These are phyloP conservation scores for Kwoniella sp. DNA, from an alignment of 768 basidiomycete genomes.

Conservation along the genomic window DNA sequence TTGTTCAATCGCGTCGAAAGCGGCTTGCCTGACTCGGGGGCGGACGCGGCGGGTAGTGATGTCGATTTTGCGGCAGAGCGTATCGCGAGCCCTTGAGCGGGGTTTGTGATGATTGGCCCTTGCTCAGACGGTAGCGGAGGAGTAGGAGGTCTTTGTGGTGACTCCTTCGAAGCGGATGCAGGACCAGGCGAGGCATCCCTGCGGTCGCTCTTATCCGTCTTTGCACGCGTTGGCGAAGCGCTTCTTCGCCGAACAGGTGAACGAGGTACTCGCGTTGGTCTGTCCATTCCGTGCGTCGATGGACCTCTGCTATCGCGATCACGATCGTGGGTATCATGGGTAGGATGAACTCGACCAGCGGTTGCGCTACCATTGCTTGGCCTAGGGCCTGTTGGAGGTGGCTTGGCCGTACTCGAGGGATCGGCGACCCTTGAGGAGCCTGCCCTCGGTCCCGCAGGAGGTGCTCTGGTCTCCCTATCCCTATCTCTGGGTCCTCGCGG, in stretches of 20 bases:
- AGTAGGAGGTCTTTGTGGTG: not conserved
- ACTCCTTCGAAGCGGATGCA: not conserved
- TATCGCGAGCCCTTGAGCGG: not conserved
- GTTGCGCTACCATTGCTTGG: not conserved
- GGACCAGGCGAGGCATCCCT: not conserved
- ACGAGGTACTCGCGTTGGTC: not conserved
- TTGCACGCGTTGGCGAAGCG: not conserved
- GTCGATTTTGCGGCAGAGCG: not conserved
- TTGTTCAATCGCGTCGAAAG: not conserved
- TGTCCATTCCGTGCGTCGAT: not conserved
- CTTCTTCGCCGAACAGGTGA: not conserved
- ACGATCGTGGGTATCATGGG: not conserved
- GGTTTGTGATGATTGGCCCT: not conserved
- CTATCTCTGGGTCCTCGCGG: conserved; percentile 14
- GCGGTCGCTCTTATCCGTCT: not conserved
- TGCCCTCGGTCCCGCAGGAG: conserved; percentile 12
- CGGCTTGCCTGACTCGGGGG: no score
- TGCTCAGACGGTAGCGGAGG: conserved; percentile 1
- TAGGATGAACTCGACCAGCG: no score
- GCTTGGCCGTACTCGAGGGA: conserved; percentile 1
- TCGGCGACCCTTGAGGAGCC: not conserved
- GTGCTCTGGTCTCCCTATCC: not conserved
- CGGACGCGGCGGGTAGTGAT: not conserved
- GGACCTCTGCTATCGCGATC: not conserved
- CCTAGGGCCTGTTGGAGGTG: not conserved